Percentiles rank a stretch among this genome's conserved stretches.
These are phyloP conservation scores for Furcasterigmium sp. DNA, from an alignment of 2,329 filamentous ascomycete species.

Conservation along the genomic window DNA sequence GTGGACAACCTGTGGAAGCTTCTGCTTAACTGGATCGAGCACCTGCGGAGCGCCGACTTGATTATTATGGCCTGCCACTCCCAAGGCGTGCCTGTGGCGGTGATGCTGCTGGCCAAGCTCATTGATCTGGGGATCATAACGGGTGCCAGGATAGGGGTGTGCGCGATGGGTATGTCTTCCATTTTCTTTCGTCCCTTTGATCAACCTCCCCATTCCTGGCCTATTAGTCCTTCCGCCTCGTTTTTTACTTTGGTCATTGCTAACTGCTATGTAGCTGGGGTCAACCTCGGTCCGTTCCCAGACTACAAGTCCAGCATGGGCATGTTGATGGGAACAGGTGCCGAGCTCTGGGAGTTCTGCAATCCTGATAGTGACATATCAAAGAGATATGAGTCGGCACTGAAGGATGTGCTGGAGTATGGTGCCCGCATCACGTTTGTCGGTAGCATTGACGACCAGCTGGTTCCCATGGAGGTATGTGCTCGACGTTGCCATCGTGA, in stretches of 20 bases:
- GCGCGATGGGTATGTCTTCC: constrained; percentile 57
- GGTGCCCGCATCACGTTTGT: constrained; percentile 82
- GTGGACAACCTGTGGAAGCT: constrained; percentile 94
- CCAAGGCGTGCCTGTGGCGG: constrained; percentile 87
- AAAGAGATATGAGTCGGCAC: constrained; percentile 69
- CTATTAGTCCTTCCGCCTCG: too few species aligned
- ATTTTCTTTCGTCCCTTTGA: constrained; percentile 1
- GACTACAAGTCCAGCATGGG: constrained; percentile 86
- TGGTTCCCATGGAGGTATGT: constrained; percentile 80
- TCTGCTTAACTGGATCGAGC: constrained; percentile 89
- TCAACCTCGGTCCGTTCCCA: constrained; percentile 87
- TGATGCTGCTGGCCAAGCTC: constrained; percentile 89
- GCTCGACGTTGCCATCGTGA: constrained; percentile 8
- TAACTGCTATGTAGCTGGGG: constrained; percentile 58
- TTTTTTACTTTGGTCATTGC: too few species aligned
- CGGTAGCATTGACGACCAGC: constrained; percentile 93
- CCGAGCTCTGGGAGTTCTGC: constrained; percentile 91
- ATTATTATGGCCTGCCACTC: constrained; percentile 91
- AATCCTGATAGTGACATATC: constrained; percentile 77
- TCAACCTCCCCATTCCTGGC: constrained; percentile 15
- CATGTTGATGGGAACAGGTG: constrained; percentile 83
- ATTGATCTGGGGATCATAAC: constrained; percentile 84
- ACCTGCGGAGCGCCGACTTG: constrained; percentile 81
- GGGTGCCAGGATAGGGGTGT: constrained; percentile 74
- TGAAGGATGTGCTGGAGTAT: constrained; percentile 69